phyloP scores from a whole-genome alignment of 2,329 filamentous ascomycete species.

The Penicillium sp. region DNA sequence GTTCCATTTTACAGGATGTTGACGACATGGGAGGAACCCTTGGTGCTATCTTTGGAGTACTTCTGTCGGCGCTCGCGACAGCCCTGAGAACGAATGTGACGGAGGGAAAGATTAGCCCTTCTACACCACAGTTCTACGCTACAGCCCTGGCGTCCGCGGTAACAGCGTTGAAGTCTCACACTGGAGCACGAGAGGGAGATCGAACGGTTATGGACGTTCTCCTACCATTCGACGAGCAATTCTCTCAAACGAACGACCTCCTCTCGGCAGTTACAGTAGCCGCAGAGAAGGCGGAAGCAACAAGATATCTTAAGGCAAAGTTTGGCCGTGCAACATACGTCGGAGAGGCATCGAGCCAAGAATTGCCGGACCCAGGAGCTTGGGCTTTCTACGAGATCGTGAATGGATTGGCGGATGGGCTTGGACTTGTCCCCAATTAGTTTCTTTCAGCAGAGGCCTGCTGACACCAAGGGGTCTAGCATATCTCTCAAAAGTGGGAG shows the following conservation, averaged over 20 bases:
- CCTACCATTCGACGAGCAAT: constrained; percentile 5
- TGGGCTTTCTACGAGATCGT: constrained; percentile 16
- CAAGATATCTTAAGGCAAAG: constrained; percentile 11
- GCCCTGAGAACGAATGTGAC: neutral
- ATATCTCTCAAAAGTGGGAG: too few species aligned
- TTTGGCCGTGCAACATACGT: constrained; percentile 14
- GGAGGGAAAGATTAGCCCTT: constrained; percentile 1
- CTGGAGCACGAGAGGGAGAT: constrained; percentile 8
- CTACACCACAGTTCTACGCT: constrained; percentile 1
- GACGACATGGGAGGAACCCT: constrained; percentile 12
- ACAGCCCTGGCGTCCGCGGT: constrained; percentile 3
- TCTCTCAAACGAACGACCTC: neutral
- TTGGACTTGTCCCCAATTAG: constrained; percentile 6
- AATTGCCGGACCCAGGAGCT: constrained; percentile 12
- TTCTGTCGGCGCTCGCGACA: constrained; percentile 3
- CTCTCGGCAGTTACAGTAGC: constrained; percentile 5
- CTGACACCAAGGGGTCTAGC: too few species aligned
- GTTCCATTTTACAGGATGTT: constrained; percentile 2
- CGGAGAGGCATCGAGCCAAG: constrained; percentile 9
- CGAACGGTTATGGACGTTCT: constrained; percentile 18
- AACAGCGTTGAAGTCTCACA: constrained; percentile 8
- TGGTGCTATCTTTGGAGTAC: constrained; percentile 3
- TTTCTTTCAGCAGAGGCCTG: neutral
- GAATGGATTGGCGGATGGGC: constrained; percentile 11
- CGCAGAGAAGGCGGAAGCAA: constrained; percentile 11